Percentiles rank a stretch among this genome's conserved stretches.
These are phyloP conservation scores for Sporothrix protearum DNA, from an alignment of 2,329 filamentous ascomycete species.

Conservation along the genomic window DNA sequence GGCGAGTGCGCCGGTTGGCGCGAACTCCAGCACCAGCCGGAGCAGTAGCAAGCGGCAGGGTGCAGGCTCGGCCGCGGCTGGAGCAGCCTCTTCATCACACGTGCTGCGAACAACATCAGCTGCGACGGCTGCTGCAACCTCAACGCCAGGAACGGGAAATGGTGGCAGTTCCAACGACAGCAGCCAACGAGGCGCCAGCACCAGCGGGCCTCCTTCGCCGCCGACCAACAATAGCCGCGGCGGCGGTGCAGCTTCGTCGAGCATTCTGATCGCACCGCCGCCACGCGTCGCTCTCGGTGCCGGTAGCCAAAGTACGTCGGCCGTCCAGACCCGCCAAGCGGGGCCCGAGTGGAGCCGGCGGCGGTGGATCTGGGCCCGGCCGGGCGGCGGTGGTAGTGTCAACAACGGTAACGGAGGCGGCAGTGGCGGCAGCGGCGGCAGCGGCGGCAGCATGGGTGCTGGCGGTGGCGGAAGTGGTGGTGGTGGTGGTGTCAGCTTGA, in stretches of 20 bases:
- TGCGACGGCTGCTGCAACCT: constrained; percentile 23
- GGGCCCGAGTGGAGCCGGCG: constrained; percentile 20
- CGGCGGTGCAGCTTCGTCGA: constrained; percentile 16
- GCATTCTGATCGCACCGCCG: constrained; percentile 40
- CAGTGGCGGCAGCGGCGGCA: background rate
- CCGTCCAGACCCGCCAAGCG: constrained; percentile 1
- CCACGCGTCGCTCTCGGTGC: constrained; percentile 38
- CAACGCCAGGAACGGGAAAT: background rate
- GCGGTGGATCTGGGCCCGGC: background rate
- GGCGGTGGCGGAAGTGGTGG: constrained; percentile 23
- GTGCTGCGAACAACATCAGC: constrained; percentile 35
- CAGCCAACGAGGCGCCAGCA: background rate
- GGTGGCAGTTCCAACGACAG: constrained; percentile 28
- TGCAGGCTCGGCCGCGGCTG: constrained; percentile 15
- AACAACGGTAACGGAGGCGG: background rate
- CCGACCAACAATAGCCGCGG: constrained; percentile 25
- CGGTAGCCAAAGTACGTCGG: constrained; percentile 8
- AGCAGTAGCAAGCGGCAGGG: constrained; percentile 32
- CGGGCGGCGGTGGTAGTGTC: background rate
- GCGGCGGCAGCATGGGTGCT: background rate
- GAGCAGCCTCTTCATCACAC: constrained; percentile 29
- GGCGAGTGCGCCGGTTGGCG: background rate
- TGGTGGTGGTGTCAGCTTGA: background rate
- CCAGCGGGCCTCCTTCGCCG: constrained; percentile 28
- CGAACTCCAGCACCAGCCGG: background rate